phyloP scores from a whole-genome alignment of 768 basidiomycete genomes.

The Daedalea quercina region DNA sequence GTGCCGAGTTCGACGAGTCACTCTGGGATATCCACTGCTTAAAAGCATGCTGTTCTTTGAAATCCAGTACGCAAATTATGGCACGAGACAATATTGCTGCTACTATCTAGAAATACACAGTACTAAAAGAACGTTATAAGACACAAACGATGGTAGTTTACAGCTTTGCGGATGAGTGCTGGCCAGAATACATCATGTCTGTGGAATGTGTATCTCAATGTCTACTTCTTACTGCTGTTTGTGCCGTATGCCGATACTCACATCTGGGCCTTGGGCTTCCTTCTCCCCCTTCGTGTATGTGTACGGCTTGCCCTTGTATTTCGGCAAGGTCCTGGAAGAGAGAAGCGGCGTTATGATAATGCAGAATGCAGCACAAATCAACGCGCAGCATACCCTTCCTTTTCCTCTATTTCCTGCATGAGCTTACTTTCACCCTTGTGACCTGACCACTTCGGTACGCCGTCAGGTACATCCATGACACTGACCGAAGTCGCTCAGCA shows the following conservation, averaged over 20 bases:
- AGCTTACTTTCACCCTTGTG: slow-evolving; percentile 24
- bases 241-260: too few relatives aligned
- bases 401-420: slow-evolving; percentile 16
- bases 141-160: too few relatives aligned
- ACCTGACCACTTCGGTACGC: slow-evolving; percentile 24
- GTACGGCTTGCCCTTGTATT: slow-evolving; percentile 21
- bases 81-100: too few relatives aligned
- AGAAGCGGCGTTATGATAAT: neutral
- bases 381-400: slow-evolving; percentile 16
- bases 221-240: too few relatives aligned
- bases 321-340: slow-evolving; percentile 14
- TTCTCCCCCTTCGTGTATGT: slow-evolving; percentile 25
- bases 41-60: too few relatives aligned
- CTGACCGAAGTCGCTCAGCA: slow-evolving; percentile 1
- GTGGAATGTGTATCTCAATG: too few relatives aligned
- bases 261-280: slow-evolving; percentile 18
- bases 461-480: slow-evolving; percentile 25
- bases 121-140: too few relatives aligned
- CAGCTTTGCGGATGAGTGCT: too few relatives aligned
- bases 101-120: too few relatives aligned
- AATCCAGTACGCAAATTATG: too few relatives aligned
- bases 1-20: slow-evolving; percentile 18
- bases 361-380: neutral
- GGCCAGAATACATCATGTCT: too few relatives aligned
- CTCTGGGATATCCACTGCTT: too few relatives aligned